These are phyloP conservation scores for Microascus cirrosus DNA, from an alignment of 2,329 filamentous ascomycete species.

Conservation along the genomic window DNA sequence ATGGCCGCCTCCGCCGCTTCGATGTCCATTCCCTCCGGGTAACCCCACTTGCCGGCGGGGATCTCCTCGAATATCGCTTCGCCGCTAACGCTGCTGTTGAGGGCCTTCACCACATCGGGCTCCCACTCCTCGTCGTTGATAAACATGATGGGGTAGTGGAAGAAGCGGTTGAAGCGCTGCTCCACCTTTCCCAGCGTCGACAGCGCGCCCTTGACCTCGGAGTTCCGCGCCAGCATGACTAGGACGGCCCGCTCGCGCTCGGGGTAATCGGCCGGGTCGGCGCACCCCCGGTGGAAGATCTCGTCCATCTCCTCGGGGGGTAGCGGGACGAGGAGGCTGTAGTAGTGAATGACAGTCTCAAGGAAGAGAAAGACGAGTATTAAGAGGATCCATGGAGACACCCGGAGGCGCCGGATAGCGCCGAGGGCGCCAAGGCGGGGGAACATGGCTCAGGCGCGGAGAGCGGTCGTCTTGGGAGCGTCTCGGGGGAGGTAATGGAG, in stretches of 20 bases:
- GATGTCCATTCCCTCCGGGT: conserved; percentile 21
- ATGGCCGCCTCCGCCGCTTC: conserved; percentile 19
- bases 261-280: conserved; percentile 8
- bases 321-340: conserved; percentile 2
- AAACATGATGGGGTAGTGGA: conserved; percentile 33
- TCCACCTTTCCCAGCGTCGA: conserved; percentile 28
- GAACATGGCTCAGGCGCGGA: background rate
- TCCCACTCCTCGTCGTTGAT: conserved; percentile 32
- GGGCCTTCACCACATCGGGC: conserved; percentile 21
- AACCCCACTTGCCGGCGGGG: conserved; percentile 26
- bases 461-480: too few species aligned
- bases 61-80: conserved; percentile 29
- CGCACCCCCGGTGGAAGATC: conserved; percentile 9
- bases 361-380: conserved; percentile 5
- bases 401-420: background rate
- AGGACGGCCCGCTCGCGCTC: conserved; percentile 30
- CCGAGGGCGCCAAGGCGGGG: background rate
- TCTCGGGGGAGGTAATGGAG: too few species aligned
- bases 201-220: conserved; percentile 25
- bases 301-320: conserved; percentile 5
- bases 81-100: conserved; percentile 23
- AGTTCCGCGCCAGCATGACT: conserved; percentile 34
- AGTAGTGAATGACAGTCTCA: conserved; percentile 4
- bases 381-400: conserved; percentile 4
- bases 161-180: conserved; percentile 32